Evolutionary conservation across 1,284 basidiomycete species (phyloP).

Genomic region (Rhodofomes roseus): DNA sequence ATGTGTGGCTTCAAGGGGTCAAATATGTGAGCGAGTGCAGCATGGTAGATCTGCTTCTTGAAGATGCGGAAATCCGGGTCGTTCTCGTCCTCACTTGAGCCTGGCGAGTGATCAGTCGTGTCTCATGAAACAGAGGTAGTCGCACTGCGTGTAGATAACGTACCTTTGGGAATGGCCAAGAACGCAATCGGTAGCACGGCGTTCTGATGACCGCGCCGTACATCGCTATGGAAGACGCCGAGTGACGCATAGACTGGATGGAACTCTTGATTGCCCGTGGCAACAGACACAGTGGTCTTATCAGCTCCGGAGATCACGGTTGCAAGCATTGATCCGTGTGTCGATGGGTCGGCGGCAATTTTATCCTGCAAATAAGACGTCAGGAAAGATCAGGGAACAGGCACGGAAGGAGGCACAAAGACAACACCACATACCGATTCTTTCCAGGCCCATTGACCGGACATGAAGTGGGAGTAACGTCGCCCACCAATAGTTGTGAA

Average conservation of each 20-base stretch:
- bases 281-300: constrained; percentile 21
- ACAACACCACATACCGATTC: constrained; percentile 17
- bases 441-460: constrained; percentile 14
- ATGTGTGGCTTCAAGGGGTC: not conserved
- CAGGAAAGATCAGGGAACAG: not conserved
- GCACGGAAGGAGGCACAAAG: too few species aligned
- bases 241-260: constrained; percentile 18
- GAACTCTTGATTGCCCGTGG: constrained; percentile 18
- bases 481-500: not conserved
- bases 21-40: not conserved
- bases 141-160: not conserved
- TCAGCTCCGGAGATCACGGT: constrained; percentile 17
- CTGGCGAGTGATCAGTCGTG: not conserved
- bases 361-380: constrained; percentile 1
- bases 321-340: constrained; percentile 12
- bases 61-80: constrained; percentile 6
- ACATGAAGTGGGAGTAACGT: constrained; percentile 12
- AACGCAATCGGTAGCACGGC: constrained; percentile 14
- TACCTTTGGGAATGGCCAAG: constrained; percentile 16
- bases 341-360: constrained; percentile 7
- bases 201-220: constrained; percentile 15
- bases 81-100: not conserved
- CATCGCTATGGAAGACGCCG: constrained; percentile 16
- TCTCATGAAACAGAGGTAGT: too few species aligned
- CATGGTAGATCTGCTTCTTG: constrained; percentile 11